Base-by-base conservation (phyloP, 768 basidiomycete genomes). In the Leccinellum luteum region DNA sequence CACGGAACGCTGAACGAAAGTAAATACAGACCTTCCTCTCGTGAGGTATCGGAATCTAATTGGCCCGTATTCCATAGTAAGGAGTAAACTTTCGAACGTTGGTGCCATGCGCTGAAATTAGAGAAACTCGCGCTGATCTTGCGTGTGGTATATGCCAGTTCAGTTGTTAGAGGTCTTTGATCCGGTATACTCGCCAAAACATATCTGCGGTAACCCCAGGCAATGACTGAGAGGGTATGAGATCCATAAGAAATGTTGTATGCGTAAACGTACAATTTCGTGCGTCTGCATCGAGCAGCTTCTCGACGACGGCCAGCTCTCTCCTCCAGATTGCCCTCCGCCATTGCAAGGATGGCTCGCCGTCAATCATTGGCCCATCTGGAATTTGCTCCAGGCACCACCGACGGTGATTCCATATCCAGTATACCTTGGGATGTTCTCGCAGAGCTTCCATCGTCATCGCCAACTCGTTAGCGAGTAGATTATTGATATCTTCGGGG, bases 21-120 rank as follows among this genome's bases (percentile, higher is more conserved):
- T 23, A 49, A 51, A 13, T 7, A 58, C 80, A 50, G 64, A 87
- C 93, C 94, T 72, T 86, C 79, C 66, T 92, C 85, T 64, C 83
- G 84, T 34, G 82, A 83, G 64, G 80, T 77, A 14, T 66, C 53
- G 51, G 79, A 76, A 54, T 87, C 81, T 13, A 83, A 66, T 60
- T 79, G 75, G 17, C 82, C 84, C 30, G 70, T 70, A 34, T 78
- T 79, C 89, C 91, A 93, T 17, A 95, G 67, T 3, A 78, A 79
- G 0, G 79, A 68, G 28, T 91, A 77, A 8, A 94, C 78, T 67
- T 94, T 96, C 1, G 93, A 92, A 32, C 97, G 85, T 64, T 97
- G 94, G 72, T 99, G 97, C 97, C 97, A 99, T 21, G 97, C 97
- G 61, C 94, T 96, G 70, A 97, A 98, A 70, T 99, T 98, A 32